Percentiles rank a stretch among this genome's conserved stretches.
Evolutionary conservation across 768 basidiomycete genomes (phyloP).

Genomic region (Mycena galericulata): DNA sequence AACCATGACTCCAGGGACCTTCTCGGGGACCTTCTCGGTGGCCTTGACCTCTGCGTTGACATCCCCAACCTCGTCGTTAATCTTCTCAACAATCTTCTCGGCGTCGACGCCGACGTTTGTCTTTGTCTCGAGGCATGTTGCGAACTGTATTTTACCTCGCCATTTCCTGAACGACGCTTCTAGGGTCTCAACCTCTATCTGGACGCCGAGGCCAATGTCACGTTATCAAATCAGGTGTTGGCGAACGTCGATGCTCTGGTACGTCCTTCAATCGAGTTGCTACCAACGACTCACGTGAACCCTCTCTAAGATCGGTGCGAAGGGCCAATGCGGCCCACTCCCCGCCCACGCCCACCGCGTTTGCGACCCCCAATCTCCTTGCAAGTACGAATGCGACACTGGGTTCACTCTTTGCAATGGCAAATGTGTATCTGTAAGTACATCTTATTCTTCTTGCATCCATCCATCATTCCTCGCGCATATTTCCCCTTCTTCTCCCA

Average conservation of each 20-base stretch:
- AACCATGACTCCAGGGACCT: slow-evolving; percentile 2
- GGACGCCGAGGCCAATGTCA: slow-evolving; percentile 3
- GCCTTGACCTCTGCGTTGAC: slow-evolving; percentile 13
- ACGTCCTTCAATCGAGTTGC: background rate
- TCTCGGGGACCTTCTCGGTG: no score
- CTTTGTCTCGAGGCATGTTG: slow-evolving; percentile 22
- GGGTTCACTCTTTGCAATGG: background rate
- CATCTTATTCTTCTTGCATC: background rate
- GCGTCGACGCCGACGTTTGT: background rate
- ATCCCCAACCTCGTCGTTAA: slow-evolving; percentile 1
- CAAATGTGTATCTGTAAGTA: slow-evolving; percentile 12
- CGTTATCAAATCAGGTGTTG: background rate
- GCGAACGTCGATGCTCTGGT: slow-evolving; percentile 6
- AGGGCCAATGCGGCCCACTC: background rate
- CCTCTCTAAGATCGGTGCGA: background rate
- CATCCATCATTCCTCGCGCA: background rate
- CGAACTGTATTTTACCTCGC: background rate
- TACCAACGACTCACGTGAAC: background rate
- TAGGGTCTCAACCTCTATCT: slow-evolving; percentile 29
- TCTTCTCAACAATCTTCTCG: slow-evolving; percentile 10
- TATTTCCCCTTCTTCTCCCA: background rate
- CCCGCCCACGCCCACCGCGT: slow-evolving; percentile 9
- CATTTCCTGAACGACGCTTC: background rate
- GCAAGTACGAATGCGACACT: background rate
- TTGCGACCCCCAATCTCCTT: slow-evolving; percentile 6